These are phyloP conservation scores for Taiozyma sp. DNA, from an alignment of 1,139 yeast species.

Conservation along the genomic window DNA sequence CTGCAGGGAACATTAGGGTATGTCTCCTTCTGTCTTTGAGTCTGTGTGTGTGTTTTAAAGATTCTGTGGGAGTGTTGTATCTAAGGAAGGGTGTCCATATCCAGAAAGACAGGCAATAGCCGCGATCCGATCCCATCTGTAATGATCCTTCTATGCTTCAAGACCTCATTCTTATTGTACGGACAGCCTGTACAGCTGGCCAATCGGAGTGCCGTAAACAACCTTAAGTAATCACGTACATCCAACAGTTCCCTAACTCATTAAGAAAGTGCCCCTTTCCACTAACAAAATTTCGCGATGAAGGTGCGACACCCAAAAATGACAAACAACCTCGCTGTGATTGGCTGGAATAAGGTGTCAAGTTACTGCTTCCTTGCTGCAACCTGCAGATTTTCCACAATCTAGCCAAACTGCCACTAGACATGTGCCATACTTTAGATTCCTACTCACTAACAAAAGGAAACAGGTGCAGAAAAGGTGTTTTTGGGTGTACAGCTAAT, in stretches of 20 bases:
- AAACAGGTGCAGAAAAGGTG: conserved; percentile 6
- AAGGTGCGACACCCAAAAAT: conserved; percentile 16
- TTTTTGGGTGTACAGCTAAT: conserved; percentile 8
- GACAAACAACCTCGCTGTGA: conserved; percentile 9
- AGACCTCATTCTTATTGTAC: neutral
- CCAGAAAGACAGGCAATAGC: no score
- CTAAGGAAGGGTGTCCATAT: no score
- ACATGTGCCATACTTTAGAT: conserved; percentile 1
- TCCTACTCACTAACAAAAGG: conserved; percentile 6
- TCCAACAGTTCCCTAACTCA: neutral
- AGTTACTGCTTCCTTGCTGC: neutral
- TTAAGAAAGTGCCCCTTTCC: neutral
- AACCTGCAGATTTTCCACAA: conserved; percentile 3
- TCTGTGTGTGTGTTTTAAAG: no score
- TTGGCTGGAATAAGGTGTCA: conserved; percentile 9
- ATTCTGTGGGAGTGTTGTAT: no score
- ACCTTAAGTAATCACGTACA: neutral
- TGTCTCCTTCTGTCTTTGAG: no score
- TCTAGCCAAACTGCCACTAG: neutral
- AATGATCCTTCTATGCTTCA: no score
- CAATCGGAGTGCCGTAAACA: neutral
- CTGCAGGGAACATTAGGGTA: no score
- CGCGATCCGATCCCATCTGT: no score
- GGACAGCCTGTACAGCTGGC: neutral
- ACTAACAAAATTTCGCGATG: neutral